These are phyloP conservation scores for Saturnispora hagleri DNA, from an alignment of 805 yeast genomes.

Conservation along the genomic window DNA sequence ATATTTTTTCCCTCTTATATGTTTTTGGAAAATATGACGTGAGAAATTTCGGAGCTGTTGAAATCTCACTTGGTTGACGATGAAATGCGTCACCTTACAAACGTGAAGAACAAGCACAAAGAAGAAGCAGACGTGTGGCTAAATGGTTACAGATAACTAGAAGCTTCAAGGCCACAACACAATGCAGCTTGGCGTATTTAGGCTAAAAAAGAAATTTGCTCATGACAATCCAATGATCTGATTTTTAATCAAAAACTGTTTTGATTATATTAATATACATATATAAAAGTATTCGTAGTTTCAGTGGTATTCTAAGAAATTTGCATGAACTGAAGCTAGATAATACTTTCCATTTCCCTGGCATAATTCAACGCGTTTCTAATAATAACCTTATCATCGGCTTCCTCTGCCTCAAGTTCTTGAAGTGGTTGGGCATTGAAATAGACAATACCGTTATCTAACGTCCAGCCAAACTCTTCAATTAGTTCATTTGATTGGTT, in stretches of 20 bases:
- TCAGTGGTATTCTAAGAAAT: background rate
- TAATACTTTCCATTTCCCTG: slow-evolving; percentile 84
- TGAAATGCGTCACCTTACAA: background rate
- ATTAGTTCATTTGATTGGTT: slow-evolving; percentile 50
- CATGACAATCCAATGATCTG: background rate
- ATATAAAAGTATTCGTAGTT: background rate
- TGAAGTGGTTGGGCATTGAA: slow-evolving; percentile 26
- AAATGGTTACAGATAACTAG: too few relatives aligned
- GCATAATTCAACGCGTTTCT: slow-evolving; percentile 79
- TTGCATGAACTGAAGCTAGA: slow-evolving; percentile 30
- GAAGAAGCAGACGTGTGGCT: too few relatives aligned
- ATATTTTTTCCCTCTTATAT: background rate
- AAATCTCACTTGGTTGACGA: background rate
- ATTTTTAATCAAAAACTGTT: background rate
- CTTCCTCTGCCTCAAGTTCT: slow-evolving; percentile 15
- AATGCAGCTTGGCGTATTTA: background rate
- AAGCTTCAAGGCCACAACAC: too few relatives aligned
- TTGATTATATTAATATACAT: slow-evolving; percentile 1
- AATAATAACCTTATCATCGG: slow-evolving; percentile 41
- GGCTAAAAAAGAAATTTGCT: background rate
- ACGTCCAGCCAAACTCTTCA: slow-evolving; percentile 47
- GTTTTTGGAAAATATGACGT: background rate
- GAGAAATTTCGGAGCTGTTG: background rate
- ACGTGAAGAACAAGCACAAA: too few relatives aligned
- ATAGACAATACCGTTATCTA: slow-evolving; percentile 41